Conservation (phyloP, 768 basidiomycete genomes). For the Suillus fuscotomentosus region DNA sequence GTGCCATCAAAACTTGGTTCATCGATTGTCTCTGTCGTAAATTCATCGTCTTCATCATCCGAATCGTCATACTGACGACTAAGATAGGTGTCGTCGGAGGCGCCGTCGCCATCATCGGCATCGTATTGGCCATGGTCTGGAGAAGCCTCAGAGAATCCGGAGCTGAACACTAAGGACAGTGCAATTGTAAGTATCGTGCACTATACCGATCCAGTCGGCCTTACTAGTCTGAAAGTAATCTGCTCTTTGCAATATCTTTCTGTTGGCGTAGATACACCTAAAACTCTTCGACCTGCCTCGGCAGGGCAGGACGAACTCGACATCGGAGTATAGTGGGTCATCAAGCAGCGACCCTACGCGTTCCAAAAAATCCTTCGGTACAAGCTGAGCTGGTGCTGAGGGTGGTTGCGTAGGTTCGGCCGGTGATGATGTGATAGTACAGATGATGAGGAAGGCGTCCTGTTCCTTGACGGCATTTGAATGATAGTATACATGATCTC, state of each 20-base stretch:
- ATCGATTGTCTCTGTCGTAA: conserved; percentile 32
- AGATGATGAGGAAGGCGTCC: conserved; percentile 75
- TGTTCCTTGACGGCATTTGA: conserved; percentile 47
- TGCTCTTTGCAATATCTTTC: conserved; percentile 62
- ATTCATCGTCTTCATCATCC: conserved; percentile 52
- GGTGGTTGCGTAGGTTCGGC: conserved; percentile 47
- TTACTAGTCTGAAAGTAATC: conserved; percentile 80
- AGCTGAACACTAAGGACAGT: conserved; percentile 58
- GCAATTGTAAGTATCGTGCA: background rate
- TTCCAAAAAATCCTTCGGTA: conserved; percentile 66
- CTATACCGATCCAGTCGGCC: conserved; percentile 9
- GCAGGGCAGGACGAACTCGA: conserved; percentile 72
- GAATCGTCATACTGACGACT: conserved; percentile 45
- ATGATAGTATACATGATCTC: conserved; percentile 68
- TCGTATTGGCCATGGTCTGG: conserved; percentile 25
- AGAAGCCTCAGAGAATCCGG: conserved; percentile 65
- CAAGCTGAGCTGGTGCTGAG: conserved; percentile 44
- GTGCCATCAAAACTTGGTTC: conserved; percentile 30
- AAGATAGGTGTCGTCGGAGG: conserved; percentile 47
- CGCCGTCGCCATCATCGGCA: conserved; percentile 40
- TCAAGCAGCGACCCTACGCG: conserved; percentile 75
- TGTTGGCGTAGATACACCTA: conserved; percentile 64
- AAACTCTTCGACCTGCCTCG: conserved; percentile 35
- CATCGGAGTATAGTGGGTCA: conserved; percentile 82
- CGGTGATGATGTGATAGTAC: conserved; percentile 73